Evolutionary conservation across 179 eudicot species (phyloP).

Genomic region (Spergularia azorica): DNA sequence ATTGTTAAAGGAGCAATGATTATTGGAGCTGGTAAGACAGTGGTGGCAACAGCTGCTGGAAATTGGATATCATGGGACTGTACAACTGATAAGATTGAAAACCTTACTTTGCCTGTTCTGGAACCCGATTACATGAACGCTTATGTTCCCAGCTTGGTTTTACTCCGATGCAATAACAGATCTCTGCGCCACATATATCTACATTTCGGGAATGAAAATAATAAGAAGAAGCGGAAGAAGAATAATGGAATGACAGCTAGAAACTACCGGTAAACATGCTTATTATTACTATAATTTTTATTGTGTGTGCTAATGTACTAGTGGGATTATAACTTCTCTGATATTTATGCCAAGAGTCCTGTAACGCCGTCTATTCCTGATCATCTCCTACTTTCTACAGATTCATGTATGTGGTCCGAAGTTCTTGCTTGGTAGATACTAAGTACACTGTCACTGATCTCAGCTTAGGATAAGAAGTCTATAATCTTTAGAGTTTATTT

Average conservation of each 20-base stretch:
- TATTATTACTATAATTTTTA: no score
- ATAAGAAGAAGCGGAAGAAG: slow-evolving; percentile 6
- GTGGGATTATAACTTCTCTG: no score
- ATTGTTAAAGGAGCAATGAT: slow-evolving; percentile 20
- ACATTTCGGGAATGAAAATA: background rate
- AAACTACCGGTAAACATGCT: slow-evolving; percentile 10
- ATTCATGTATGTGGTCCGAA: no score
- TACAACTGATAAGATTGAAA: slow-evolving; percentile 9
- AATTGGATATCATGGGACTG: slow-evolving; percentile 30
- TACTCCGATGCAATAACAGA: slow-evolving; percentile 17
- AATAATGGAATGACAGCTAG: background rate
- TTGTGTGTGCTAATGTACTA: no score
- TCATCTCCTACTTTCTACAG: no score
- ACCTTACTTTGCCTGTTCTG: slow-evolving; percentile 17
- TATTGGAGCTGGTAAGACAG: slow-evolving; percentile 15
- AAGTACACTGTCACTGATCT: background rate
- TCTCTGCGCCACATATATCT: slow-evolving; percentile 6
- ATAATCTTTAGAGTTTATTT: background rate
- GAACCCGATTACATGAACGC: slow-evolving; percentile 20
- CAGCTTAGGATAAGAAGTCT: background rate
- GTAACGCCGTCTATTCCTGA: background rate
- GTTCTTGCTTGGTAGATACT: background rate
- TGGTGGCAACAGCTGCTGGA: slow-evolving; percentile 30
- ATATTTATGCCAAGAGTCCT: background rate
- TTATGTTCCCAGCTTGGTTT: slow-evolving; percentile 21